A percentile compares a stretch with the other conserved stretches of the same genome.
phyloP scores from a whole-genome alignment of 192 early-diverging fungal genomes.

The Backusella parvicylindrica region DNA sequence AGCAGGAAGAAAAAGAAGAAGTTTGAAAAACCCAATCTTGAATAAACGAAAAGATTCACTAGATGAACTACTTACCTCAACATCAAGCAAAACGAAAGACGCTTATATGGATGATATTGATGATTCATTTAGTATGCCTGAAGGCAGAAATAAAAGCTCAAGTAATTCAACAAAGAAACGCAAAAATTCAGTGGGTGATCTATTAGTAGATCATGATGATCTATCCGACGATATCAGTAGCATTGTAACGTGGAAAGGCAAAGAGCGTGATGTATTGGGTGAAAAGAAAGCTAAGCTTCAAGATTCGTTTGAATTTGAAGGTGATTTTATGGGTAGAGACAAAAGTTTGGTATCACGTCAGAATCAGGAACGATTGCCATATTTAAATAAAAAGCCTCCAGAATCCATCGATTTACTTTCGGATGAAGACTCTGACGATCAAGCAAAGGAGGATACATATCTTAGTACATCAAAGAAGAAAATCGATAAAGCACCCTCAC shows the following conservation, averaged over 20 bases:
- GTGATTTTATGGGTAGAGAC: neutral
- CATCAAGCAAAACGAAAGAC: too few species aligned
- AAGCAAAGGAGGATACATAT: neutral
- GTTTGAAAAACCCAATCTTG: neutral
- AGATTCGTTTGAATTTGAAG: neutral
- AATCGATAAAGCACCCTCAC: neutral
- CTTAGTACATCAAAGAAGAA: too few species aligned
- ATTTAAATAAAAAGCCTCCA: neutral
- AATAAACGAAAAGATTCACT: too few species aligned
- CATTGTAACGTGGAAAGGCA: neutral
- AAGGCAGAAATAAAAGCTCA: too few species aligned
- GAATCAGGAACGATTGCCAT: too few species aligned
- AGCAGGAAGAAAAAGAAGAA: neutral
- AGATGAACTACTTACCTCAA: too few species aligned
- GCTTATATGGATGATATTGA: too few species aligned
- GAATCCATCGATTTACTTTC: neutral
- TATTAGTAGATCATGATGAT: neutral
- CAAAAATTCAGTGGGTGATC: neutral
- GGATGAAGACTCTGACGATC: neutral
- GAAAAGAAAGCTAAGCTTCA: neutral
- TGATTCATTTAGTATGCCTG: too few species aligned
- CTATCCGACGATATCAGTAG: neutral
- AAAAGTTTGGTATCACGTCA: neutral
- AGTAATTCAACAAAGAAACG: neutral
- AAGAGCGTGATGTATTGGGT: neutral